Evolutionary conservation across 768 basidiomycete species (phyloP).

Genomic region (Tricholoma hemisulphureum): DNA sequence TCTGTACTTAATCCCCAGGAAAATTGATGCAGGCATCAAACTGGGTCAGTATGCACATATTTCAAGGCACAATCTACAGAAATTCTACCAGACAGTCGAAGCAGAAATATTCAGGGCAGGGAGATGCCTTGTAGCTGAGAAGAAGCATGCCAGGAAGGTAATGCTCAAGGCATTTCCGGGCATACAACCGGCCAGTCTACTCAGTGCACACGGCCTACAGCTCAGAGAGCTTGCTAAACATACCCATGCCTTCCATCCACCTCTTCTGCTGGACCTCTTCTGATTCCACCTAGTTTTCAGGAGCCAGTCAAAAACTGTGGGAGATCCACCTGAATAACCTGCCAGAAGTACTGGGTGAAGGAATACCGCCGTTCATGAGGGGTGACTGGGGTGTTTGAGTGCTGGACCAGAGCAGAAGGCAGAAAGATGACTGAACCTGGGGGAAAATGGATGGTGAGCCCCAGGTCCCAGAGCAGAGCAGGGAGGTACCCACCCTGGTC

Average conservation of each 20-base stretch:
- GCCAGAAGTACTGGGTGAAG: slow-evolving; percentile 1
- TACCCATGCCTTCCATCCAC: neutral
- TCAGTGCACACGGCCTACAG: no score
- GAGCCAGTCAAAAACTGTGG: neutral
- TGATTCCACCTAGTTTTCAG: neutral
- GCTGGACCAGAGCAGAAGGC: neutral
- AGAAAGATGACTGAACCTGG: neutral
- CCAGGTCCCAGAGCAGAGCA: neutral
- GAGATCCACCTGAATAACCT: neutral
- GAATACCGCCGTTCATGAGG: neutral
- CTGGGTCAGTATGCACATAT: no score
- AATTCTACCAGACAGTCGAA: no score
- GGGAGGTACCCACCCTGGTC: neutral
- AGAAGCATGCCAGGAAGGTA: no score
- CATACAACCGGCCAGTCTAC: no score
- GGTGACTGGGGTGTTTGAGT: neutral
- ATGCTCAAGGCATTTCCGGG: no score
- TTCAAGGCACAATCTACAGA: no score
- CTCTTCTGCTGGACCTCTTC: neutral
- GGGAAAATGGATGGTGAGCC: neutral
- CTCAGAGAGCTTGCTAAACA: neutral
- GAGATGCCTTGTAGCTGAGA: no score
- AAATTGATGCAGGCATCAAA: no score
- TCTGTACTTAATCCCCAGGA: no score
- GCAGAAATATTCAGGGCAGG: no score